Percentiles rank a stretch among this genome's conserved stretches.
phyloP scores from a whole-genome alignment of 805 yeast genomes.

The Candida boidinii region DNA sequence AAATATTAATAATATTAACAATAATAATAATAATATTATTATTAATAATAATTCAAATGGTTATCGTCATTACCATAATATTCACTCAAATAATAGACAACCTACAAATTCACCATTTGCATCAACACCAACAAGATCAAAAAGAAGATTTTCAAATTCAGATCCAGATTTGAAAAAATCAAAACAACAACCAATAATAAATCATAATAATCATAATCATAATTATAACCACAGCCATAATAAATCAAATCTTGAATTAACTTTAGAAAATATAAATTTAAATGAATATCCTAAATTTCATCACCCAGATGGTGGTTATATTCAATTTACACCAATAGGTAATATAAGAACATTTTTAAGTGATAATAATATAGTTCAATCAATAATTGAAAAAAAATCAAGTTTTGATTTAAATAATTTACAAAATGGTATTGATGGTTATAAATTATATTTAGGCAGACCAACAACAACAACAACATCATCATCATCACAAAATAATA shows the following conservation, averaged over 20 bases:
- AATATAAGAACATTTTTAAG: conserved; percentile 36
- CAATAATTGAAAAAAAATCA: conserved; percentile 38
- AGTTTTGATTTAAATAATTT: conserved; percentile 24
- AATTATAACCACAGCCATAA: not conserved
- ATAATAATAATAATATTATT: not conserved
- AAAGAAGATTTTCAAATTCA: conserved; percentile 29
- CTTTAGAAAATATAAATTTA: conserved; percentile 20
- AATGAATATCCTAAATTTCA: conserved; percentile 47
- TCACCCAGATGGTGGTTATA: conserved; percentile 56
- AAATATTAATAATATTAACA: not conserved
- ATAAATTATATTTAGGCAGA: conserved; percentile 21
- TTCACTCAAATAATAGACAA: not conserved
- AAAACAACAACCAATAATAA: conserved; percentile 9
- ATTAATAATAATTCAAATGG: not conserved
- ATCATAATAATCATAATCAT: not conserved
- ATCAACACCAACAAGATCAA: conserved; percentile 18
- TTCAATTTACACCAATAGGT: conserved; percentile 60
- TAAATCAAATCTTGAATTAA: conserved; percentile 5
- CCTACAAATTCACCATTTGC: not conserved
- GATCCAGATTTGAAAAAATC: conserved; percentile 23
- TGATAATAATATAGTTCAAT: conserved; percentile 34
- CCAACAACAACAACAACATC: conserved; percentile 1
- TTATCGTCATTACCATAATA: not conserved
- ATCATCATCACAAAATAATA: conserved; percentile 2
- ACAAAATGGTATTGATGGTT: conserved; percentile 28